Evolutionary conservation across 2,329 filamentous ascomycete species (phyloP).

Genomic region (Fusarium pseudocircinatum): DNA sequence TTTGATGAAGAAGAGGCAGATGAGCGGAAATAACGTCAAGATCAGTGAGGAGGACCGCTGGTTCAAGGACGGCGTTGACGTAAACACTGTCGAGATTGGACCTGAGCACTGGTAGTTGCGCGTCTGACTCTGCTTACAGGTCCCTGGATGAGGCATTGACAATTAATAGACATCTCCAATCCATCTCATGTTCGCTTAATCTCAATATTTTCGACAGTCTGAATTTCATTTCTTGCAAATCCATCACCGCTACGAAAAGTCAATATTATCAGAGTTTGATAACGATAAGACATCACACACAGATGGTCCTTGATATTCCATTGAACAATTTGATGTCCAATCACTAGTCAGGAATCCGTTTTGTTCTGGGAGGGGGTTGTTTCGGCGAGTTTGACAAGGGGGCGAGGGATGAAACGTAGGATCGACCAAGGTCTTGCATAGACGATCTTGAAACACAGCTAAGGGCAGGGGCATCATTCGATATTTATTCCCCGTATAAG

Average conservation of each 20-base stretch:
- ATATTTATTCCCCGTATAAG: not conserved
- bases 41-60: conserved; percentile 71
- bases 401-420: conserved; percentile 21
- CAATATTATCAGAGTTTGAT: not conserved
- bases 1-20: conserved; percentile 77
- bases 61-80: conserved; percentile 75
- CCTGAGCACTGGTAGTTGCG: conserved; percentile 23
- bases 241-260: not conserved
- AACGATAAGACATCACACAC: too few species aligned
- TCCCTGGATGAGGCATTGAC: not conserved
- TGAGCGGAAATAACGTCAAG: conserved; percentile 78
- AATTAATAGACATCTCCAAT: not conserved
- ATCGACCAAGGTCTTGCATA: conserved; percentile 23
- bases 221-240: too few species aligned
- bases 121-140: not conserved
- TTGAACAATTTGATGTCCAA: not conserved
- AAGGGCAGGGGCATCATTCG: not conserved
- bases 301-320: not conserved
- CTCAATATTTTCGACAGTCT: not conserved
- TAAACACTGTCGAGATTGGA: conserved; percentile 70
- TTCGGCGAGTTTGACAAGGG: conserved; percentile 5
- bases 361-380: not conserved
- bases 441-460: conserved; percentile 26
- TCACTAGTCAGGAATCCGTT: not conserved
- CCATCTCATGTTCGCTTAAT: not conserved